These are phyloP conservation scores for Calonectria pseudoreteaudii DNA, from an alignment of 2,329 filamentous ascomycete genomes.

Conservation along the genomic window DNA sequence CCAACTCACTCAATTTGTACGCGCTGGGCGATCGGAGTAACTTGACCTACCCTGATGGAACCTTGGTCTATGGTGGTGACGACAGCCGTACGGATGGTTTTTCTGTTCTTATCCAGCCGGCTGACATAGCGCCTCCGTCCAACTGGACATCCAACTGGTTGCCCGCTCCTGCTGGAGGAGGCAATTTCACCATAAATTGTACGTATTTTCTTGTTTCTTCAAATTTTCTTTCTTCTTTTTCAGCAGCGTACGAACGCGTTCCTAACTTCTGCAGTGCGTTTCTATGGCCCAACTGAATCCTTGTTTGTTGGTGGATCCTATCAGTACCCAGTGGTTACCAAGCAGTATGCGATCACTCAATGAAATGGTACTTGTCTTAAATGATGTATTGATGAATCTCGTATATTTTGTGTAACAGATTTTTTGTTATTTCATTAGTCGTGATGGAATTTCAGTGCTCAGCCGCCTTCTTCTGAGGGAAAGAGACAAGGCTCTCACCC, in stretches of 20 bases:
- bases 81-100: constrained; percentile 21
- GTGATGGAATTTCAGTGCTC: too few species aligned
- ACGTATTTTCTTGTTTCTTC: background rate
- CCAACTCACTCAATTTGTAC: background rate
- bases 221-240: too few species aligned
- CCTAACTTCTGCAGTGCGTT: background rate
- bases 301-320: background rate
- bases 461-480: too few species aligned
- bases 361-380: background rate
- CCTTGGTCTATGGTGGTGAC: background rate
- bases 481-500: too few species aligned
- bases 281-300: background rate
- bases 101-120: constrained; percentile 33
- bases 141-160: constrained; percentile 1
- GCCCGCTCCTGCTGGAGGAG: background rate
- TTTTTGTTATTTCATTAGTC: too few species aligned
- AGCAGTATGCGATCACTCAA: background rate
- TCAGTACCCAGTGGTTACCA: background rate
- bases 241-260: too few species aligned
- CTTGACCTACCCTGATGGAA: background rate
- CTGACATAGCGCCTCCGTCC: background rate
- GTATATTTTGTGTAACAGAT: too few species aligned
- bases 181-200: background rate
- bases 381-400: background rate
- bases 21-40: background rate